A percentile compares a stretch with the other conserved stretches of the same genome.
Conservation (phyloP, 129 eudicot genomes). For the Arctium lappa region DNA sequence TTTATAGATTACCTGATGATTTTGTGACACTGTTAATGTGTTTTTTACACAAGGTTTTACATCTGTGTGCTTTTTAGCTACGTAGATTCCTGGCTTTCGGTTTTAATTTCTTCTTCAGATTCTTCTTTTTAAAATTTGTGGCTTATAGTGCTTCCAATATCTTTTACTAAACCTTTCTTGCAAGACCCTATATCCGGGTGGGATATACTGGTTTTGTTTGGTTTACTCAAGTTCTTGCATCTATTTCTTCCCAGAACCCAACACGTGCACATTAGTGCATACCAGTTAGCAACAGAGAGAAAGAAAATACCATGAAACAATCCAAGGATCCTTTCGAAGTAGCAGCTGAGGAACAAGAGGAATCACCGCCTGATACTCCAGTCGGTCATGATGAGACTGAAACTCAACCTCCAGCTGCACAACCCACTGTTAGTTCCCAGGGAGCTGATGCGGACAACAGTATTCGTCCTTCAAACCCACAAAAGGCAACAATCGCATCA, state of each 20-base stretch:
- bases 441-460: constrained; percentile 33
- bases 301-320: constrained; percentile 43
- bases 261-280: no score
- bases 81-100: no score
- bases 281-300: background rate
- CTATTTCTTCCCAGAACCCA: background rate
- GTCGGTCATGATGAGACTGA: constrained; percentile 44
- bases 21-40: background rate
- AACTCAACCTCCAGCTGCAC: constrained; percentile 35
- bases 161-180: no score
- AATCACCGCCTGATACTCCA: constrained; percentile 79
- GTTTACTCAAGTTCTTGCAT: background rate
- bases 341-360: constrained; percentile 69
- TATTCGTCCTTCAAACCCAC: constrained; percentile 30
- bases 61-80: no score
- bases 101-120: no score
- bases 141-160: no score
- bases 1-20: background rate
- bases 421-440: constrained; percentile 21
- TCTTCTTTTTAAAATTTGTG: no score
- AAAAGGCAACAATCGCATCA: constrained; percentile 30
- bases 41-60: background rate
- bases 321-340: constrained; percentile 91
- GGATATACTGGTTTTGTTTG: no score
- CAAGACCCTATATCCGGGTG: no score